Conservation (phyloP, 345 rosid genomes). For the Draba incana region DNA sequence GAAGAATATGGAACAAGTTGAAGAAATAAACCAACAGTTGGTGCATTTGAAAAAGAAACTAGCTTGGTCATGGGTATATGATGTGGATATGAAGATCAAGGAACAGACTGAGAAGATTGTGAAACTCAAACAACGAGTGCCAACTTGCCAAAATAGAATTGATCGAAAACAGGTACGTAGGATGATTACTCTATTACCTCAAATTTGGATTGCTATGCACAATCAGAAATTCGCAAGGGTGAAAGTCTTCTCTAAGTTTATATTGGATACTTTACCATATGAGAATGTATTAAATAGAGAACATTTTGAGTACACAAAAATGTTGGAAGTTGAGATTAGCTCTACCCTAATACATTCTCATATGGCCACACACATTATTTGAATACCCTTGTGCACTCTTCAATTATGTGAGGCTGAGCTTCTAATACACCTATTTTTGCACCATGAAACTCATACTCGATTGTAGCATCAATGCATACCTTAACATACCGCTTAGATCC, state of each 20-base stretch:
- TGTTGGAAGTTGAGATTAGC: not conserved
- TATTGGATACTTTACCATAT: constrained; percentile 8
- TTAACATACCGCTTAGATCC: constrained; percentile 7
- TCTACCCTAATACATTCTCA: constrained; percentile 4
- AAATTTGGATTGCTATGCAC: constrained; percentile 2
- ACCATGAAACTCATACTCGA: not conserved
- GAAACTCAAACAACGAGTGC: constrained; percentile 70
- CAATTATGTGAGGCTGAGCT: constrained; percentile 16
- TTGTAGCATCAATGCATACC: constrained; percentile 24
- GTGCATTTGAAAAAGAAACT: constrained; percentile 72
- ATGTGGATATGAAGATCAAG: constrained; percentile 62
- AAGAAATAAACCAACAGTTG: constrained; percentile 64
- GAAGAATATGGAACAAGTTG: constrained; percentile 76
- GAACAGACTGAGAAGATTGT: constrained; percentile 55
- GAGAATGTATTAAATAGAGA: not conserved
- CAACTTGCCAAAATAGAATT: constrained; percentile 81
- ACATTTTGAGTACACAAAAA: not conserved
- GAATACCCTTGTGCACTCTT: not conserved
- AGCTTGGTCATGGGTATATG: constrained; percentile 94
- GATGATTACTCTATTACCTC: constrained; percentile 18
- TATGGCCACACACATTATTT: not conserved
- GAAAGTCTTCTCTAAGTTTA: constrained; percentile 13
- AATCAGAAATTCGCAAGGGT: not conserved
- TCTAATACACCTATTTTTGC: constrained; percentile 6
- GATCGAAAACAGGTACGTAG: constrained; percentile 62